These are phyloP conservation scores for Trichophyton schoenleinii DNA, from an alignment of 2,329 filamentous ascomycete genomes.

Conservation along the genomic window DNA sequence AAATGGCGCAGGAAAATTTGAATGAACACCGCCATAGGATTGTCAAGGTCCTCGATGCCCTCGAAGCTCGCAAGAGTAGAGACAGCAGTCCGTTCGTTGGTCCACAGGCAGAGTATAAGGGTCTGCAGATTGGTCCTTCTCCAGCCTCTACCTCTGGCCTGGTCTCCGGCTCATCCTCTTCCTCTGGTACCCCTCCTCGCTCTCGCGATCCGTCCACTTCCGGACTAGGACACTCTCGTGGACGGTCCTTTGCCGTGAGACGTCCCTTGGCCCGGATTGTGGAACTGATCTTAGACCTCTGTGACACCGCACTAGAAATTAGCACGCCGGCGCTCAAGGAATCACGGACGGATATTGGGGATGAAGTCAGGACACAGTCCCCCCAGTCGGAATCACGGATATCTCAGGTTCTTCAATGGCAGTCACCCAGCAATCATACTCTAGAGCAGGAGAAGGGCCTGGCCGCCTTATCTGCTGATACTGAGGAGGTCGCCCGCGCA, in stretches of 20 bases:
- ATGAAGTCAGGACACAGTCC: constrained; percentile 82
- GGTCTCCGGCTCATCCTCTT: constrained; percentile 57
- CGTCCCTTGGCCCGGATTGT: constrained; percentile 86
- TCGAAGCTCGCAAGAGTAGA: constrained; percentile 55
- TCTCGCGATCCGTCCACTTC: constrained; percentile 55
- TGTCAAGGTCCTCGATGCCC: constrained; percentile 83
- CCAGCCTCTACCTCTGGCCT: constrained; percentile 57
- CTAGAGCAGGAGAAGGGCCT: constrained; percentile 88
- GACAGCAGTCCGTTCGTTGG: constrained; percentile 33
- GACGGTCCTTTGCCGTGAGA: constrained; percentile 79
- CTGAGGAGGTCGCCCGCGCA: constrained; percentile 65
- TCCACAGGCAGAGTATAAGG: constrained; percentile 71
- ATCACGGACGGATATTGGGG: constrained; percentile 47
- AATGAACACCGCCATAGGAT: constrained; percentile 89
- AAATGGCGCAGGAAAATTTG: constrained; percentile 84
- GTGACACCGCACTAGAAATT: constrained; percentile 90
- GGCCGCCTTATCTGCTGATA: constrained; percentile 77
- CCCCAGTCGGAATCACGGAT: constrained; percentile 93
- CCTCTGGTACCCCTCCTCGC: constrained; percentile 51
- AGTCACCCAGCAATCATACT: constrained; percentile 81
- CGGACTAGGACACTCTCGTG: constrained; percentile 66
- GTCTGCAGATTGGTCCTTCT: constrained; percentile 65
- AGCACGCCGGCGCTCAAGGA: constrained; percentile 91
- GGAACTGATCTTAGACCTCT: constrained; percentile 85
- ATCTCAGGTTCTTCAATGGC: constrained; percentile 90